A percentile compares a stretch with the other conserved stretches of the same genome.
phyloP scores from a whole-genome alignment of 1,139 yeast species.

The Yamadazyma atmosphaerica region DNA sequence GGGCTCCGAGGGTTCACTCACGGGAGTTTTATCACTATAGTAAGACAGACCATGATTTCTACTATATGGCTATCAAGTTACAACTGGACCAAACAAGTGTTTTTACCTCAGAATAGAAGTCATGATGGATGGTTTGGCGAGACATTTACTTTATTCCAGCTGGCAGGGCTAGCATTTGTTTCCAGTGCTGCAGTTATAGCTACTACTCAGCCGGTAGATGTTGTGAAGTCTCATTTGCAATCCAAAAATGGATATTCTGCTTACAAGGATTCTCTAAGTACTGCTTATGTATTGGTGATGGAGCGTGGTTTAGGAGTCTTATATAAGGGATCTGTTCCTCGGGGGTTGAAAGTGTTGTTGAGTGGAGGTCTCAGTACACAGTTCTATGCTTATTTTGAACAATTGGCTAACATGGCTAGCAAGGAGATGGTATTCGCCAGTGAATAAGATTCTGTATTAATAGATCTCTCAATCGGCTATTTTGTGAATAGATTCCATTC shows the following conservation, averaged over 20 bases:
- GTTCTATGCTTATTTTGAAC: constrained; percentile 63
- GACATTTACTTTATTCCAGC: constrained; percentile 38
- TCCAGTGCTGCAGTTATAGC: constrained; percentile 69
- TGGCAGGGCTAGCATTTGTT: constrained; percentile 54
- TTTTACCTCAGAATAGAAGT: constrained; percentile 53
- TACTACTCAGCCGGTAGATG: constrained; percentile 89
- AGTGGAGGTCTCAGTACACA: constrained; percentile 79
- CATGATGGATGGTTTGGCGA: constrained; percentile 52
- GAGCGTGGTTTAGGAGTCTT: constrained; percentile 65
- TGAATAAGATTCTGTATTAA: too few relatives aligned
- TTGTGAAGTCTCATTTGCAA: constrained; percentile 86
- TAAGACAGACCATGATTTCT: constrained; percentile 77
- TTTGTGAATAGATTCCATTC: not conserved
- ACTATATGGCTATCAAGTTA: constrained; percentile 84
- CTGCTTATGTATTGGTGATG: constrained; percentile 70
- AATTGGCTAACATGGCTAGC: constrained; percentile 47
- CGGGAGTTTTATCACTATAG: constrained; percentile 77
- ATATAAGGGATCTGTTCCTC: constrained; percentile 81
- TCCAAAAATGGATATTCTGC: constrained; percentile 63
- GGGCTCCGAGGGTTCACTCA: constrained; percentile 79
- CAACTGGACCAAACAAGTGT: constrained; percentile 69
- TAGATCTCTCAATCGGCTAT: too few relatives aligned
- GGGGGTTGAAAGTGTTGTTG: constrained; percentile 74
- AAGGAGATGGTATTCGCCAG: constrained; percentile 50
- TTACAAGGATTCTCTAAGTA: constrained; percentile 68